phyloP scores from a whole-genome alignment of 306 rosid genomes.

The Geum urbanum region DNA sequence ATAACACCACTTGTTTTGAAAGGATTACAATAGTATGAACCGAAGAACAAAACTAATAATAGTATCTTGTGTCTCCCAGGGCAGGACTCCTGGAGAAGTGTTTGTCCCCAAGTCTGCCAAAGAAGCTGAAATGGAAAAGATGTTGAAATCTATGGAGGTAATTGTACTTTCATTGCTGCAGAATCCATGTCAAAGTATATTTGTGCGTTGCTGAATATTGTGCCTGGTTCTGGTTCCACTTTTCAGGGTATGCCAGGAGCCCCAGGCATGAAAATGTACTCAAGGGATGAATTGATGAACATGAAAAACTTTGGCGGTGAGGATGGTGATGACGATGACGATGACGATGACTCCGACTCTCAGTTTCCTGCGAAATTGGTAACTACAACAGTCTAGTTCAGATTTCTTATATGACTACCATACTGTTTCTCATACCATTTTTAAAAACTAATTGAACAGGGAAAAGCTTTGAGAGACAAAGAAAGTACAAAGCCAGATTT shows the following conservation, averaged over 20 bases:
- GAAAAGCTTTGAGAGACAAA: constrained; percentile 60
- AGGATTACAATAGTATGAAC: not conserved
- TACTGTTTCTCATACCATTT: not conserved
- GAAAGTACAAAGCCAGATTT: constrained; percentile 50
- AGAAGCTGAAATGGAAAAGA: constrained; percentile 95
- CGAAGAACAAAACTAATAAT: not conserved
- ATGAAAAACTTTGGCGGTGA: constrained; percentile 58
- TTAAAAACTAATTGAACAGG: constrained; percentile 39
- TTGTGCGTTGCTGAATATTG: constrained; percentile 7
- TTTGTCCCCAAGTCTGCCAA: constrained; percentile 75
- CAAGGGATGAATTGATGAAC: constrained; percentile 87
- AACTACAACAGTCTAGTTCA: constrained; percentile 15
- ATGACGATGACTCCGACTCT: constrained; percentile 39
- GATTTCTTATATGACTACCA: not conserved
- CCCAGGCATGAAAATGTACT: constrained; percentile 94
- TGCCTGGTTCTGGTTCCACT: constrained; percentile 10
- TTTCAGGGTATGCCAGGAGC: constrained; percentile 99
- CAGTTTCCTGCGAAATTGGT: constrained; percentile 71
- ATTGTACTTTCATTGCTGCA: constrained; percentile 9
- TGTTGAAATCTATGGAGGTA: constrained; percentile 94
- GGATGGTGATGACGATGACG: constrained; percentile 62
- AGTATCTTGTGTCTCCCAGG: constrained; percentile 40
- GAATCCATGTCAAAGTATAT: not conserved
- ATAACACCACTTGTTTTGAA: not conserved
- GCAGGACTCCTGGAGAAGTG: constrained; percentile 80